phyloP scores from a whole-genome alignment of 2,329 filamentous ascomycete genomes.

The Beauveria bassiana region DNA sequence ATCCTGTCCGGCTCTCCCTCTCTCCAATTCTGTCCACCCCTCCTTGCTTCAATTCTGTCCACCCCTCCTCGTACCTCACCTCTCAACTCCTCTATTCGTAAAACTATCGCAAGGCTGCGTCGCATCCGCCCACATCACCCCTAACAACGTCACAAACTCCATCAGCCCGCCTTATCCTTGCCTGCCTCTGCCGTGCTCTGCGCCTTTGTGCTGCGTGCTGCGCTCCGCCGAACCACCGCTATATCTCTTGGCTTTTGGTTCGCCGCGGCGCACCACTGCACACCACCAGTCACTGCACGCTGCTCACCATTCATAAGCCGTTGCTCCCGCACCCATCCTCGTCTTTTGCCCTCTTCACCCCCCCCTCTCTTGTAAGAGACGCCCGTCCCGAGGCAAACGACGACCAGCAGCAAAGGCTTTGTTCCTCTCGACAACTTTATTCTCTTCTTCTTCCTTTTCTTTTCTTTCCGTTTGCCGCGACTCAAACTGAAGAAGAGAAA shows the following conservation, averaged over 20 bases:
- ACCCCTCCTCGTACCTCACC: background rate
- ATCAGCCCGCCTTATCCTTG: conserved; percentile 17
- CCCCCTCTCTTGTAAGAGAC: conserved; percentile 23
- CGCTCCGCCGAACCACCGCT: conserved; percentile 4
- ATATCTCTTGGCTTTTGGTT: background rate
- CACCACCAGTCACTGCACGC: conserved; percentile 8
- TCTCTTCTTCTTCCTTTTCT: background rate
- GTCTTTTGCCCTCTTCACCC: conserved; percentile 14
- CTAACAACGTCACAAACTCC: conserved; percentile 26
- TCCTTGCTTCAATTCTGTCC: background rate
- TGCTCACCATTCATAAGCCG: conserved; percentile 32
- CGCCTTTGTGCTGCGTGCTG: background rate
- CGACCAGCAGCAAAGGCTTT: background rate
- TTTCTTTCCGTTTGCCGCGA: background rate
- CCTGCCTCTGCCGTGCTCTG: background rate
- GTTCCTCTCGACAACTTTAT: background rate
- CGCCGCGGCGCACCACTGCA: conserved; percentile 5
- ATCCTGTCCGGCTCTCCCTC: background rate
- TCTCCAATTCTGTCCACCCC: background rate
- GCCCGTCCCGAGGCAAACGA: conserved; percentile 17
- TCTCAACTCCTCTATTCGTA: too few species aligned
- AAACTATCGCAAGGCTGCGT: conserved; percentile 6
- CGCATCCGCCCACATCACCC: conserved; percentile 21
- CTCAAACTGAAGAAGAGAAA: background rate
- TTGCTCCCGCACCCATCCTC: conserved; percentile 26